Conservation (phyloP, 805 yeast genomes). For the Teunomyces panamensis region DNA sequence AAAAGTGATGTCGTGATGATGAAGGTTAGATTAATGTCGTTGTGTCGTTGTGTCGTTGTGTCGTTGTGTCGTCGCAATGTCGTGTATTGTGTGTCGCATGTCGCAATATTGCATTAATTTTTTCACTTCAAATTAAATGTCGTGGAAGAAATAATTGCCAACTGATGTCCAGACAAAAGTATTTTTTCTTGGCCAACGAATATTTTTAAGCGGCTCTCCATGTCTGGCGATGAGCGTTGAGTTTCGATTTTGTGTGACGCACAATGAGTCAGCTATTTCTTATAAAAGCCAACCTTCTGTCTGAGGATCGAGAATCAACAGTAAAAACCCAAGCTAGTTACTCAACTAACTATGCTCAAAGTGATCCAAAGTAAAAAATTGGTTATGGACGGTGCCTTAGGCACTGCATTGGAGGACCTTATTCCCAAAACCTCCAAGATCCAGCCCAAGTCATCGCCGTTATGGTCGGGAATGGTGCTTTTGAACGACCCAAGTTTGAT, state of each 20-base stretch:
- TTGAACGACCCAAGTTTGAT: constrained; percentile 43
- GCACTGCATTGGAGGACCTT: constrained; percentile 14
- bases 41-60: background rate
- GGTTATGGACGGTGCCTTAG: constrained; percentile 15
- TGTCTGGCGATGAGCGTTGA: background rate
- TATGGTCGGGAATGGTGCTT: constrained; percentile 64
- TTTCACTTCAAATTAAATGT: background rate
- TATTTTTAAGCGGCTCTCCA: background rate
- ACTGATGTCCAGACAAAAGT: background rate
- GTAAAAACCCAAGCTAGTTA: background rate
- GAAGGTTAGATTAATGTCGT: too few species aligned
- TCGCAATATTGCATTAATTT: too few species aligned
- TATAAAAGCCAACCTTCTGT: background rate
- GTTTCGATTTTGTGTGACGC: background rate
- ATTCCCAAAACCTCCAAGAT: constrained; percentile 15
- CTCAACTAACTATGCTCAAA: constrained; percentile 2
- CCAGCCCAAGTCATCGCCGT: constrained; percentile 31
- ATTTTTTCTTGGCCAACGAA: background rate
- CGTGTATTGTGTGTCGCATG: too few species aligned
- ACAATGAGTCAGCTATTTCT: background rate
- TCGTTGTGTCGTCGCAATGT: background rate
- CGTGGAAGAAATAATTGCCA: background rate
- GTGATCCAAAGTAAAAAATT: background rate
- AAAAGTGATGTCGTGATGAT: background rate
- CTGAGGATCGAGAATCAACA: too few species aligned